Evolutionary conservation across 164 flowering plant genomes (phyloP).

Genomic region (Chimonanthus salicifolius): DNA sequence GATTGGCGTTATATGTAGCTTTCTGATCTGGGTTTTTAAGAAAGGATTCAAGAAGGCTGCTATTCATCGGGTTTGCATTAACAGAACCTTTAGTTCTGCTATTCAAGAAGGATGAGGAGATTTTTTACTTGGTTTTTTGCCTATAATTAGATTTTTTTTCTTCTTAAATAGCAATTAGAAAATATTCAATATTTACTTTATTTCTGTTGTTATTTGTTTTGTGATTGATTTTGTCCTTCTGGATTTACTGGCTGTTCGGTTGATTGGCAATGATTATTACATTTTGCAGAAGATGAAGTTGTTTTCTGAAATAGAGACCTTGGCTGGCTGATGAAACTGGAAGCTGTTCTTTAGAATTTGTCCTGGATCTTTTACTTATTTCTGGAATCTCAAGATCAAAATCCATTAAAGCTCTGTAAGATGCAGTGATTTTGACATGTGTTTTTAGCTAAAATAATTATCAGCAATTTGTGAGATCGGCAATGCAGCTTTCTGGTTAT

Average conservation of each 20-base stretch:
- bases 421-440: neutral
- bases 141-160: neutral
- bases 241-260: neutral
- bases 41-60: neutral
- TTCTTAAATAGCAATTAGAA: too few species aligned
- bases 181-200: too few species aligned
- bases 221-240: neutral
- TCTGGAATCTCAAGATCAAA: conserved; percentile 1
- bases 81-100: neutral
- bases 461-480: neutral
- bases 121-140: neutral
- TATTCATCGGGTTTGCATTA: neutral
- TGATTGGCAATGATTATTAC: neutral
- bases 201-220: neutral
- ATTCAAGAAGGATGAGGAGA: neutral
- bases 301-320: neutral
- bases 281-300: conserved; percentile 7
- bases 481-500: neutral
- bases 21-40: neutral
- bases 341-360: neutral
- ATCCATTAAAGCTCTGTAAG: neutral
- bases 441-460: neutral
- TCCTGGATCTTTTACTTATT: neutral
- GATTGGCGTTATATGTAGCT: too few species aligned
- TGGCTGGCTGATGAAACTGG: conserved; percentile 2